A percentile compares a stretch with the other conserved stretches of the same genome.
Evolutionary conservation across 2,329 filamentous ascomycete species (phyloP).

Genomic region (Aspergillus sojae): DNA sequence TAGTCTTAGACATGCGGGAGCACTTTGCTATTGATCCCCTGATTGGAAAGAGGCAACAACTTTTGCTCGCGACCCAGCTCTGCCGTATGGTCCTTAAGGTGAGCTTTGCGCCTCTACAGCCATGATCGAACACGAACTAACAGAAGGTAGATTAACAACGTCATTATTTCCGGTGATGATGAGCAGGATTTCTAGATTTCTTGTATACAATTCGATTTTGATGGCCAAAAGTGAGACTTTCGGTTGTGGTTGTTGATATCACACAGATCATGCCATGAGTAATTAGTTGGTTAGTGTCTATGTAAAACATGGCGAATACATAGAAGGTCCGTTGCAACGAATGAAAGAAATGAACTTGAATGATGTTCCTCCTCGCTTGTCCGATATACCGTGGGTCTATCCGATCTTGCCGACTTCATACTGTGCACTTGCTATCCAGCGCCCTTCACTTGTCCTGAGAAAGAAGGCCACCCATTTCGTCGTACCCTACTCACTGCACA

Average conservation of each 20-base stretch:
- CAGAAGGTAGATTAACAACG: conserved; percentile 71
- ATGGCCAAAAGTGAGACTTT: conserved; percentile 22
- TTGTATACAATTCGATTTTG: conserved; percentile 23
- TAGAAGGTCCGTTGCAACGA: conserved; percentile 23
- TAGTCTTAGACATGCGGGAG: conserved; percentile 78
- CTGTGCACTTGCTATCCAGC: background rate
- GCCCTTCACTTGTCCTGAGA: background rate
- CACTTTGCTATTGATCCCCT: conserved; percentile 98
- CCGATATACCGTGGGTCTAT: background rate
- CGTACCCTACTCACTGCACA: background rate
- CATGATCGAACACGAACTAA: conserved; percentile 20
- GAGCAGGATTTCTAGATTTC: conserved; percentile 77
- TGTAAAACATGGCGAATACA: conserved; percentile 21
- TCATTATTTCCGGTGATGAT: conserved; percentile 85
- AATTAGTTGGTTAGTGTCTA: conserved; percentile 20
- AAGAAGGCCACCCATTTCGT: background rate
- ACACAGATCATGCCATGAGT: conserved; percentile 19
- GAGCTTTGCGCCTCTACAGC: conserved; percentile 18
- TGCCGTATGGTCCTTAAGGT: conserved; percentile 98
- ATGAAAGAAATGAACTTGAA: conserved; percentile 24
- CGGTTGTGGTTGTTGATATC: conserved; percentile 16
- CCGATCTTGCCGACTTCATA: background rate
- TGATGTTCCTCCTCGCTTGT: background rate
- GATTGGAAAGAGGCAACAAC: conserved; percentile 96
- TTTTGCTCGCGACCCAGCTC: conserved; percentile 93